These are phyloP conservation scores for Phytopythium sindhum DNA, from an alignment of 352 stramenopile genomes.

Conservation along the genomic window DNA sequence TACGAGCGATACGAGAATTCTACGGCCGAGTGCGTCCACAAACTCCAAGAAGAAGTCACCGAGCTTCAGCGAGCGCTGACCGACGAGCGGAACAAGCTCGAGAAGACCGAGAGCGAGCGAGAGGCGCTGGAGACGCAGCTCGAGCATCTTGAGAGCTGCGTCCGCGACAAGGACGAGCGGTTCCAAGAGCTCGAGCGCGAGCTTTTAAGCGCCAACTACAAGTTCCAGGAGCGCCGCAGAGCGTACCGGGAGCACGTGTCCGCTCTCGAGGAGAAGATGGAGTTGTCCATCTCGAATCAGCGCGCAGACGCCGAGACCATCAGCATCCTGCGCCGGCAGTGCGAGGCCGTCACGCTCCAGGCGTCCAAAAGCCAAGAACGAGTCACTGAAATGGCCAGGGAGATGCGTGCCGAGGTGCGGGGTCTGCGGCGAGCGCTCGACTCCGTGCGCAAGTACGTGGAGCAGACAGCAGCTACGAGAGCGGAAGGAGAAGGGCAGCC, in stretches of 20 bases:
- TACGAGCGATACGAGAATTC: conserved; percentile 41
- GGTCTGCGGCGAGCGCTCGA: conserved; percentile 40
- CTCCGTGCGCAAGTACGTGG: conserved; percentile 41
- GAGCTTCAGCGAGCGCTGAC: conserved; percentile 33
- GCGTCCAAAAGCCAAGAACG: conserved; percentile 15
- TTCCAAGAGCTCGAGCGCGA: conserved; percentile 34
- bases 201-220: conserved; percentile 29
- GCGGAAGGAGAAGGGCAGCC: background rate
- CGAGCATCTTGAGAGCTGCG: conserved; percentile 27
- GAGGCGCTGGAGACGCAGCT: conserved; percentile 35
- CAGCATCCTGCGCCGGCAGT: conserved; percentile 31
- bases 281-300: conserved; percentile 31
- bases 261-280: conserved; percentile 24
- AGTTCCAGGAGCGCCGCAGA: conserved; percentile 45
- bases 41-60: conserved; percentile 31
- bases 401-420: conserved; percentile 26
- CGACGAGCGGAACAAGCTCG: conserved; percentile 45
- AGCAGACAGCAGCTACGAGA: conserved; percentile 20
- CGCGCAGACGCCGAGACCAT: conserved; percentile 38
- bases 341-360: conserved; percentile 23
- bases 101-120: conserved; percentile 36
- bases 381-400: conserved; percentile 18
- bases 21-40: conserved; percentile 43
- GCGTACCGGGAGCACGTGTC: conserved; percentile 40
- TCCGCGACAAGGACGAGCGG: conserved; percentile 27